Percentiles rank a stretch among this genome's conserved stretches.
phyloP scores from a whole-genome alignment of 2,329 filamentous ascomycete genomes.

The Pseudopyrenochaeta lycopersici region DNA sequence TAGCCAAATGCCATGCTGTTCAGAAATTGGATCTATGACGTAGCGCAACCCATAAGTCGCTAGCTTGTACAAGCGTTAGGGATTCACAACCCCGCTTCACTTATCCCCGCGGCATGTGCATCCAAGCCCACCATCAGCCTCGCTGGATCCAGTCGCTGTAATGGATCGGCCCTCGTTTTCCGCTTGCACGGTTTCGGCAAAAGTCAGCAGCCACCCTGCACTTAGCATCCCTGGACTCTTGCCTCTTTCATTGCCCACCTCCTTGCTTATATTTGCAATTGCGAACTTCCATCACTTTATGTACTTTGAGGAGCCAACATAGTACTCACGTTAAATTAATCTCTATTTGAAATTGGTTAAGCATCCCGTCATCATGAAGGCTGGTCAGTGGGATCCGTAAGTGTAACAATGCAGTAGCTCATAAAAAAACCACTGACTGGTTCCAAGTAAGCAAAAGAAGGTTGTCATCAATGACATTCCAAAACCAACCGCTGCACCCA shows the following conservation, averaged over 20 bases:
- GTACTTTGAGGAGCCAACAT: conserved; percentile 11
- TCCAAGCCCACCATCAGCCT: neutral
- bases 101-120: neutral
- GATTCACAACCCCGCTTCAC: conserved; percentile 7
- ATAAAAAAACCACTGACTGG: neutral
- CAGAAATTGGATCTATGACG: neutral
- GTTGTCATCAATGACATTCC: conserved; percentile 41
- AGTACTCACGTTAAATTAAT: conserved; percentile 14
- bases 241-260: neutral
- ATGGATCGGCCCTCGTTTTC: conserved; percentile 12
- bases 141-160: neutral
- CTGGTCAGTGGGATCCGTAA: conserved; percentile 42
- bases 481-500: conserved; percentile 26
- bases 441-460: conserved; percentile 33
- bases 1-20: too few species aligned
- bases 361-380: conserved; percentile 30
- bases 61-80: neutral
- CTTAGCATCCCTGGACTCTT: conserved; percentile 1
- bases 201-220: conserved; percentile 4
- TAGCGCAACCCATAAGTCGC: neutral
- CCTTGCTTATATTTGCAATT: neutral
- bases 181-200: neutral
- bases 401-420: neutral
- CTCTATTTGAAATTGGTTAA: neutral
- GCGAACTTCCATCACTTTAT: neutral